Base-by-base conservation (phyloP, 257 asterid species). In the Verbascum thapsus region DNA sequence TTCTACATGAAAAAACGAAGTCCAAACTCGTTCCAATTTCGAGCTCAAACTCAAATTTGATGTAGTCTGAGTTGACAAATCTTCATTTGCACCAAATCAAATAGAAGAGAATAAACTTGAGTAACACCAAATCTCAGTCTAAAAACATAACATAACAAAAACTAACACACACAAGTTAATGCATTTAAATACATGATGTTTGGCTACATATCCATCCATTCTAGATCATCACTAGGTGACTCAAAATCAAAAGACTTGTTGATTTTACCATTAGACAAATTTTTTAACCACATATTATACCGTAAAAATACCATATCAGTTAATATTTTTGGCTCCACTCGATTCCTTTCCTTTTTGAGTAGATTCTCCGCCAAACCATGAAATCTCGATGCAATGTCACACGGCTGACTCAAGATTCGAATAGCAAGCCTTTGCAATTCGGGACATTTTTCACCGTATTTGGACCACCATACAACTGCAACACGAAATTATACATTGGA, bases 401-500 rank as follows among this genome's bases (percentile, higher is more conserved):
- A 84, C 1, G 84, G 78, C 69, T 88, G 94, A 74, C 88, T 77
- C 35, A 86, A 74, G 16, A 77, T 75, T 58, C 78, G 77, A 37
- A 79, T 16, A 0, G 94, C 94, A 22, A 80, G 40, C 67, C 44
- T 73, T 63, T 84, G 94, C 62, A 88, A 72, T n/a, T 84, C 75
- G 0, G 85, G 88, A 45, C 73, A 80, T 5, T 75, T 80, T 8
- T 30, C 63, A 38, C 90, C 88, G 13, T 78, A 77, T 13, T 56
- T 58, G 32, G 70, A 64, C 96, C 95, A 88, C 95, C 96, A 88
- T 12, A 8, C 61, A 32, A 50, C 96, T 88, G 79, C 72, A 71
- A 51, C 40, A 49, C 10, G n/a, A 40, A 49, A 10, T 11, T 10
- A 8, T 6, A 12, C 23, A 53, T 22, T 43, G 22, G 57, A 23